phyloP scores from a whole-genome alignment of 371 early-diverging fungal genomes.

The Mucor ambiguus region DNA sequence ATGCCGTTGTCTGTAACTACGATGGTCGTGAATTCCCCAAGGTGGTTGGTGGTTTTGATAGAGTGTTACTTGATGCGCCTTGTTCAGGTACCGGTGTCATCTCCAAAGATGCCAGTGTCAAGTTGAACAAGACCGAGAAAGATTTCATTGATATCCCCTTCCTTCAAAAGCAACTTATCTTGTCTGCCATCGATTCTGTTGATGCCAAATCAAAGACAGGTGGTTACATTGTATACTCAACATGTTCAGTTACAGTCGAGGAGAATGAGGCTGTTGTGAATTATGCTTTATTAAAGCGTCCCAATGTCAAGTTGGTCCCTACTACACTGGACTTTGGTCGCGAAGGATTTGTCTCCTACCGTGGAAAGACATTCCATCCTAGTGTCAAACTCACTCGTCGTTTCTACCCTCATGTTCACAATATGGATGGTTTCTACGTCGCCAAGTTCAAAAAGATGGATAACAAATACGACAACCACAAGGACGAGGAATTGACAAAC shows the following conservation, averaged over 20 bases:
- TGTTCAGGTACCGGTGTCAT: slow-evolving; percentile 99
- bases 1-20: slow-evolving; percentile 95
- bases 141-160: slow-evolving; percentile 92
- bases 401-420: slow-evolving; percentile 98
- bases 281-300: slow-evolving; percentile 94
- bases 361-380: slow-evolving; percentile 91
- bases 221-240: slow-evolving; percentile 98
- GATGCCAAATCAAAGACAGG: slow-evolving; percentile 93
- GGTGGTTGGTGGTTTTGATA: slow-evolving; percentile 96
- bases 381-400: slow-evolving; percentile 86
- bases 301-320: slow-evolving; percentile 90
- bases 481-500: slow-evolving; percentile 38
- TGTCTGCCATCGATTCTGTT: slow-evolving; percentile 98
- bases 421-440: slow-evolving; percentile 99
- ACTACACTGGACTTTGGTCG: slow-evolving; percentile 93
- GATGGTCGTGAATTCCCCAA: slow-evolving; percentile 97
- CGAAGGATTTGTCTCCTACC: slow-evolving; percentile 85
- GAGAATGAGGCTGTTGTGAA: slow-evolving; percentile 99
- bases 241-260: slow-evolving; percentile 98
- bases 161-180: slow-evolving; percentile 95
- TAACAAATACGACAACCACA: slow-evolving; percentile 62
- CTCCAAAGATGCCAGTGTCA: slow-evolving; percentile 97
- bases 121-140: slow-evolving; percentile 90
- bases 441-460: slow-evolving; percentile 94
- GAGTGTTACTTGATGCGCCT: slow-evolving; percentile 99